phyloP scores from a whole-genome alignment of 495 filamentous ascomycete species.

The Podospora tetraspora region DNA sequence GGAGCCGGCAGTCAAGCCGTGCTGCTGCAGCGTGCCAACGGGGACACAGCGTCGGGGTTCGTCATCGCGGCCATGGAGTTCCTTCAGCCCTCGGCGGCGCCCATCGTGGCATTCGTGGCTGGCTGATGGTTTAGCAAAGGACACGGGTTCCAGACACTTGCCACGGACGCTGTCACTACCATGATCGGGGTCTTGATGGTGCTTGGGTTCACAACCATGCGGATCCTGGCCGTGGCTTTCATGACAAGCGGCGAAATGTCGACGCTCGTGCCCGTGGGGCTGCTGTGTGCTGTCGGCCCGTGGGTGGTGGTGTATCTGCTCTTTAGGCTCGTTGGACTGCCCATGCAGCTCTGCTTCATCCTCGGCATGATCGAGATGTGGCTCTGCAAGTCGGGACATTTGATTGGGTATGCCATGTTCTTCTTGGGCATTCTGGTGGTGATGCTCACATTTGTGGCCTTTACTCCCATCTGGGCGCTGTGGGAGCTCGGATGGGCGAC shows the following conservation, averaged over 20 bases:
- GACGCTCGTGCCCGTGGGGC: constrained; percentile 2
- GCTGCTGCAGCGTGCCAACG: neutral
- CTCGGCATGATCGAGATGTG: constrained; percentile 6
- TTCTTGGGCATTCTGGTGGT: constrained; percentile 1
- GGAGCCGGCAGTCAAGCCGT: constrained; percentile 1
- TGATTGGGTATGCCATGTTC: neutral
- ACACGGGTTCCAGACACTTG: constrained; percentile 2
- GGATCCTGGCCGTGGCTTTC: neutral
- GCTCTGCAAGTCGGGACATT: neutral
- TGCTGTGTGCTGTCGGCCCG: constrained; percentile 4
- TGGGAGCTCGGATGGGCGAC: constrained; percentile 3
- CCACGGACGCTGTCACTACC: constrained; percentile 4
- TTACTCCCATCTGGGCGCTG: constrained; percentile 4
- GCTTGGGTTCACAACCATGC: constrained; percentile 4
- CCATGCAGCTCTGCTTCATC: constrained; percentile 5
- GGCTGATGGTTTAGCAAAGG: constrained; percentile 6
- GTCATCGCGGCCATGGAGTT: constrained; percentile 3
- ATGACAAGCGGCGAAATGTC: neutral
- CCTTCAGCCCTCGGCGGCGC: constrained; percentile 1
- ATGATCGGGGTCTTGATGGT: constrained; percentile 4
- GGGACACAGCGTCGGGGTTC: neutral
- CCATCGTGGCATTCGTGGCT: neutral
- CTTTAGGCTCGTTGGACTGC: constrained; percentile 1
- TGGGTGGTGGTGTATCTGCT: constrained; percentile 6
- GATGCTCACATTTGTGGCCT: neutral